Evolutionary conservation across 2,329 filamentous ascomycete genomes (phyloP).

Genomic region (Acephala macrosclerotiorum): DNA sequence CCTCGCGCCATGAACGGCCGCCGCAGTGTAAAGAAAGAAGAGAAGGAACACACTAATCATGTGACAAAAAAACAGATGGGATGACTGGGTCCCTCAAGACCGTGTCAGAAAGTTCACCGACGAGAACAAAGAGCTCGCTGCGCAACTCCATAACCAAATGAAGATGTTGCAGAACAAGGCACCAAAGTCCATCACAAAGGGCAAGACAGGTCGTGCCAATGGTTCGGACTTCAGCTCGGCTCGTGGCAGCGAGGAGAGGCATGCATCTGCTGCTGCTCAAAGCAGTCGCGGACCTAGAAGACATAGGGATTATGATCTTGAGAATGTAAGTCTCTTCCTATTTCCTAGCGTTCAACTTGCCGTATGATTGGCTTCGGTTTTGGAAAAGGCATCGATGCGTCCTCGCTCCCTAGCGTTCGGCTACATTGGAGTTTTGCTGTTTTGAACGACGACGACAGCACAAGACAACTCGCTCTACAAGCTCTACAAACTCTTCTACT

Average conservation of each 20-base stretch:
- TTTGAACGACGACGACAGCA: background rate
- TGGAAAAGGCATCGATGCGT: background rate
- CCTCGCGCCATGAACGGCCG: background rate
- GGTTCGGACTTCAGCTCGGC: conserved; percentile 68
- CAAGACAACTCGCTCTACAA: background rate
- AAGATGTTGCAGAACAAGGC: conserved; percentile 50
- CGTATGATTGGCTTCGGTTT: conserved; percentile 13
- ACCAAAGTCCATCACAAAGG: conserved; percentile 54
- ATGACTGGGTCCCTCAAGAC: conserved; percentile 96
- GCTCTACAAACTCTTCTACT: too few species aligned
- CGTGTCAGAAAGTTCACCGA: conserved; percentile 93
- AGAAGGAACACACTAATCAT: conserved; percentile 31
- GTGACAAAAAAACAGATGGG: conserved; percentile 69
- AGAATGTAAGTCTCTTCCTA: conserved; percentile 68
- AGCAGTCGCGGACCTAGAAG: conserved; percentile 75
- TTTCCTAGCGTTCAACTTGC: conserved; percentile 28
- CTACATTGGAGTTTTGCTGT: background rate
- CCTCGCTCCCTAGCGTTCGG: background rate
- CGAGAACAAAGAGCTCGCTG: conserved; percentile 90
- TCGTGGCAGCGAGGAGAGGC: conserved; percentile 80
- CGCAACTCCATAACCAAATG: conserved; percentile 73
- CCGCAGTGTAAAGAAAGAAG: background rate
- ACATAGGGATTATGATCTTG: conserved; percentile 81
- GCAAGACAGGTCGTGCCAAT: conserved; percentile 56
- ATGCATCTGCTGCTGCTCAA: conserved; percentile 64